Evolutionary conservation across 441 rosid species (phyloP).

Genomic region (Rhodomyrtus psidioides): DNA sequence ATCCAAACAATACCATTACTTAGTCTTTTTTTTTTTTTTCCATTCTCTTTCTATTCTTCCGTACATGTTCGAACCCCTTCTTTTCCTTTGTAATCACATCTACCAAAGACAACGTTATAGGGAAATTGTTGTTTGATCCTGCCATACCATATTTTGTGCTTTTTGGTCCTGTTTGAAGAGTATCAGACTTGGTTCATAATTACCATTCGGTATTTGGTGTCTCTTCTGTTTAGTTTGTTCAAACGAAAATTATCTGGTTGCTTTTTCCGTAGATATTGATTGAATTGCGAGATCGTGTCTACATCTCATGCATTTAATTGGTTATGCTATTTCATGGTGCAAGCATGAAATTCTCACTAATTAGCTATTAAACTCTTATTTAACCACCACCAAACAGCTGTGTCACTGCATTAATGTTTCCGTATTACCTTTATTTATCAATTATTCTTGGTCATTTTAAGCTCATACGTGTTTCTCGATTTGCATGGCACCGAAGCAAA

Average conservation of each 20-base stretch:
- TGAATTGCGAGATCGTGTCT: not conserved
- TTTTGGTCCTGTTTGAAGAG: not conserved
- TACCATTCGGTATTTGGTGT: not conserved
- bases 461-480: not conserved
- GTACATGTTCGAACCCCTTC: not conserved
- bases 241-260: not conserved
- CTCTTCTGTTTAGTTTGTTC: not conserved
- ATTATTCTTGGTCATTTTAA: not conserved
- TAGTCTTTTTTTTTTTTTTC: not conserved
- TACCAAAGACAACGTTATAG: not conserved
- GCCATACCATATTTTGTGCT: not conserved
- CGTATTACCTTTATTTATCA: not conserved
- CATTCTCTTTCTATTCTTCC: not conserved
- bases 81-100: not conserved
- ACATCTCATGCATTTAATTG: not conserved
- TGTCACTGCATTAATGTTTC: not conserved
- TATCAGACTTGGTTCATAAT: not conserved
- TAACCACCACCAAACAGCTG: not conserved
- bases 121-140: not conserved
- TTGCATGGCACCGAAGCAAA: not conserved
- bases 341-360: not conserved
- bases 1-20: not conserved
- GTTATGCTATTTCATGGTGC: not conserved
- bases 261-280: not conserved
- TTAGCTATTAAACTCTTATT: not conserved